Percentiles rank a stretch among this genome's conserved stretches.
Conservation (phyloP, 2,329 filamentous ascomycete species). For the Penicillium sp. region DNA sequence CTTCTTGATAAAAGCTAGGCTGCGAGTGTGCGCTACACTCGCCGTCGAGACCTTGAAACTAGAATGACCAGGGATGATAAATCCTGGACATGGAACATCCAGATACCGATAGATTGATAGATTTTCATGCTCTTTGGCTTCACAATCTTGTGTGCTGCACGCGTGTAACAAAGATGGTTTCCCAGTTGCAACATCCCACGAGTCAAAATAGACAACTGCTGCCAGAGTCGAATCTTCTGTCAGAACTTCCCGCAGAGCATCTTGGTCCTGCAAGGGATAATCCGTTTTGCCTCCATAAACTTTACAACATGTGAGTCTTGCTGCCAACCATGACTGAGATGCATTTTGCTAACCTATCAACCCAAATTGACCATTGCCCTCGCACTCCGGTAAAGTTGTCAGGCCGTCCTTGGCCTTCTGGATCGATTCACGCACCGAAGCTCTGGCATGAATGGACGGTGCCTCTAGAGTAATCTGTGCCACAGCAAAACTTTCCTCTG, state of each 20-base stretch:
- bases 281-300: constrained; percentile 25
- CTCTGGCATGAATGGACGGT: constrained; percentile 10
- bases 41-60: constrained; percentile 52
- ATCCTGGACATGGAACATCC: constrained; percentile 40
- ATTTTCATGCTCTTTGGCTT: neutral
- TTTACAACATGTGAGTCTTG: constrained; percentile 3
- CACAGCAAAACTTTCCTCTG: constrained; percentile 63
- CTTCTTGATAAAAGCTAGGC: constrained; percentile 59
- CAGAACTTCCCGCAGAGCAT: constrained; percentile 5
- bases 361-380: constrained; percentile 15
- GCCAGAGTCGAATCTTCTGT: constrained; percentile 2
- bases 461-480: constrained; percentile 44
- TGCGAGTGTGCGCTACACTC: constrained; percentile 60
- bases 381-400: constrained; percentile 22
- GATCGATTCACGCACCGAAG: constrained; percentile 7
- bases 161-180: constrained; percentile 16
- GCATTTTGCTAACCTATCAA: constrained; percentile 17
- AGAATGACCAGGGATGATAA: constrained; percentile 47
- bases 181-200: constrained; percentile 8
- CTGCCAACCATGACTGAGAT: neutral
- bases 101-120: constrained; percentile 40
- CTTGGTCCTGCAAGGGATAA: constrained; percentile 16
- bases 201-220: constrained; percentile 18
- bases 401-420: constrained; percentile 13
- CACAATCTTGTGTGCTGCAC: constrained; percentile 5